These are phyloP conservation scores for Chrysoporthe puriensis DNA, from an alignment of 2,329 filamentous ascomycete genomes.

Conservation along the genomic window DNA sequence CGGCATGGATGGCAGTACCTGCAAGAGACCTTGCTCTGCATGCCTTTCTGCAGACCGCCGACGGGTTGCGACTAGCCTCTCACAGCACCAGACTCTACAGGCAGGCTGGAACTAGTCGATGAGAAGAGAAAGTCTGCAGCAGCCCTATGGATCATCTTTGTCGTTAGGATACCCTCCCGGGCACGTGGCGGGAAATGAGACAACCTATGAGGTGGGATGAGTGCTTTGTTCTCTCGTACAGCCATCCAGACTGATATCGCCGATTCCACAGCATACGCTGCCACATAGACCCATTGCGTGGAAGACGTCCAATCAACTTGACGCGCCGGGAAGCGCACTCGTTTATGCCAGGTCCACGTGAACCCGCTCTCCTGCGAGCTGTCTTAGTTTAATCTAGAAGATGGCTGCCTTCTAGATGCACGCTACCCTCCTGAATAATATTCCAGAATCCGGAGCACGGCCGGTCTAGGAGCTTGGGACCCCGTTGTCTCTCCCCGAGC, in stretches of 20 bases:
- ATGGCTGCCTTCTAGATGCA: background rate
- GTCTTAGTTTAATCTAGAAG: background rate
- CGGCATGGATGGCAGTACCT: constrained; percentile 3
- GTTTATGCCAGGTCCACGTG: background rate
- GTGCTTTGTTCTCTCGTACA: no score
- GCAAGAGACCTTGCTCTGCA: constrained; percentile 12
- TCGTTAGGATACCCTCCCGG: no score
- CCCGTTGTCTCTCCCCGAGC: constrained; percentile 2
- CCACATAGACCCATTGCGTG: no score
- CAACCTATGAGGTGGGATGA: no score
- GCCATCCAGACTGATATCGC: no score
- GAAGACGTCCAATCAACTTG: no score
- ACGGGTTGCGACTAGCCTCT: background rate
- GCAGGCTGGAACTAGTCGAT: background rate
- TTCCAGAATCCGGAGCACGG: constrained; percentile 7
- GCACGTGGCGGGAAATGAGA: no score
- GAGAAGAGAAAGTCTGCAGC: background rate
- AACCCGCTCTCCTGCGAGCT: background rate
- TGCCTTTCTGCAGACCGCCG: constrained; percentile 5
- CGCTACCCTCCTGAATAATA: background rate
- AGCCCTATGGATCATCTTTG: background rate
- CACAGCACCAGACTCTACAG: background rate
- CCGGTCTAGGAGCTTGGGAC: background rate
- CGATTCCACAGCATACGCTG: no score
- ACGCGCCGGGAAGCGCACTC: background rate